phyloP scores from a whole-genome alignment of 2,329 filamentous ascomycete genomes.

The Dissoconium aciculare region DNA sequence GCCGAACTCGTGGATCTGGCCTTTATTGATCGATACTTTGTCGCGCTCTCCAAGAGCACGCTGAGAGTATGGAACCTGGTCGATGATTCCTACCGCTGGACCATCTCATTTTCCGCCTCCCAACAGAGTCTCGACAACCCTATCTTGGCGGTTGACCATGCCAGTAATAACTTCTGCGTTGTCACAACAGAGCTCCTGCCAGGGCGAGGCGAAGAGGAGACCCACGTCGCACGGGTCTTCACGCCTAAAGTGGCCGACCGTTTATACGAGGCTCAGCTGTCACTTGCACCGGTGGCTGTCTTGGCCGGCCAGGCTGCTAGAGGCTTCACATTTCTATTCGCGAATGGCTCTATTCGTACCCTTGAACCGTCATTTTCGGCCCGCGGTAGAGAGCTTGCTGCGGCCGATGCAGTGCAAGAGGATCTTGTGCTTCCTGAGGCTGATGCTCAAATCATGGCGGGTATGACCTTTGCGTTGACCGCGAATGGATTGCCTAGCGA shows the following conservation, averaged over 20 bases:
- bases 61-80: slow-evolving; percentile 77
- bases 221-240: slow-evolving; percentile 42
- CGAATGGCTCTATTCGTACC: slow-evolving; percentile 53
- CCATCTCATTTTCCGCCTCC: slow-evolving; percentile 39
- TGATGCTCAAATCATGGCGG: too few species aligned
- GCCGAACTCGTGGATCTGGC: slow-evolving; percentile 43
- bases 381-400: too few species aligned
- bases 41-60: slow-evolving; percentile 57
- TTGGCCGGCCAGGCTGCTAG: slow-evolving; percentile 48
- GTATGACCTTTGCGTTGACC: too few species aligned
- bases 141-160: slow-evolving; percentile 47
- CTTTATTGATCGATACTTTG: slow-evolving; percentile 57
- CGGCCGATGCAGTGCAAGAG: slow-evolving; percentile 1
- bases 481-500: background rate
- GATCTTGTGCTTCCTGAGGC: too few species aligned
- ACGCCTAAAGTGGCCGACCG: slow-evolving; percentile 44
- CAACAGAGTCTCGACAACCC: slow-evolving; percentile 12
- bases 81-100: slow-evolving; percentile 56
- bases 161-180: slow-evolving; percentile 31
- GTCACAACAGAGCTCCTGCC: slow-evolving; percentile 5
- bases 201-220: slow-evolving; percentile 5
- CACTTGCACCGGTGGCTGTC: slow-evolving; percentile 42
- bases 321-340: slow-evolving; percentile 63
- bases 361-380: too few species aligned
- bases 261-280: slow-evolving; percentile 34